Percentiles rank a stretch among this genome's conserved stretches.
phyloP scores from a whole-genome alignment of 2,329 filamentous ascomycete species.

The Diplodia scrobiculata region DNA sequence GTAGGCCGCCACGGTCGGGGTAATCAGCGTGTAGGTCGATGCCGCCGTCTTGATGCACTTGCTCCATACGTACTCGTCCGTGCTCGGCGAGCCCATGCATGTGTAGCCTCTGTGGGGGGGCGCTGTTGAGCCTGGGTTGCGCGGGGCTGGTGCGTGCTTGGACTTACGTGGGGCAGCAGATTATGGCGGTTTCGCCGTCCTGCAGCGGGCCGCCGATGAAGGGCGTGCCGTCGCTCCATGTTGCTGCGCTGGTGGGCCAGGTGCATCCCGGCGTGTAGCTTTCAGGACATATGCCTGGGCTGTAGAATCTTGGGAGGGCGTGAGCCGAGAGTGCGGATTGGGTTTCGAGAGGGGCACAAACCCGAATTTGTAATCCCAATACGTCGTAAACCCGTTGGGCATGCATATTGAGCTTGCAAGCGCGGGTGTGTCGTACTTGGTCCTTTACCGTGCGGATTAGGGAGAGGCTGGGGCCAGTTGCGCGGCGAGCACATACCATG shows the following conservation, averaged over 20 bases:
- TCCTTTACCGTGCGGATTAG: neutral
- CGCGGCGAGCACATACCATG: neutral
- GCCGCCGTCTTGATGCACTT: neutral
- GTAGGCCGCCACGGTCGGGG: neutral
- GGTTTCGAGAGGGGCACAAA: neutral
- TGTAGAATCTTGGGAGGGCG: neutral
- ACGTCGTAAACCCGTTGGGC: neutral
- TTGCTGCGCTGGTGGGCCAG: neutral
- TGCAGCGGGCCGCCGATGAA: conserved; percentile 7
- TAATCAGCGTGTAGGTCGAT: neutral
- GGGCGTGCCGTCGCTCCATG: conserved; percentile 2
- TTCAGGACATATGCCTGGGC: conserved; percentile 10
- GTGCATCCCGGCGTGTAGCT: conserved; percentile 7
- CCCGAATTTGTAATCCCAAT: conserved; percentile 13
- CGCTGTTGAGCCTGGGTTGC: neutral
- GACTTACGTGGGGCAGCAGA: conserved; percentile 10
- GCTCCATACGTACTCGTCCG: conserved; percentile 2
- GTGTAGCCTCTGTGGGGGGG: neutral
- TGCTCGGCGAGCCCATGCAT: neutral
- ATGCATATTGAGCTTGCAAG: conserved; percentile 15
- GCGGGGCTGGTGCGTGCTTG: too few relatives aligned
- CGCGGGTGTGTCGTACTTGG: neutral
- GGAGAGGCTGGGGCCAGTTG: neutral
- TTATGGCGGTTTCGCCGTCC: neutral
- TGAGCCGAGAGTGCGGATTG: neutral